phyloP scores from a whole-genome alignment of 768 basidiomycete species.

The Lactarius vividus region DNA sequence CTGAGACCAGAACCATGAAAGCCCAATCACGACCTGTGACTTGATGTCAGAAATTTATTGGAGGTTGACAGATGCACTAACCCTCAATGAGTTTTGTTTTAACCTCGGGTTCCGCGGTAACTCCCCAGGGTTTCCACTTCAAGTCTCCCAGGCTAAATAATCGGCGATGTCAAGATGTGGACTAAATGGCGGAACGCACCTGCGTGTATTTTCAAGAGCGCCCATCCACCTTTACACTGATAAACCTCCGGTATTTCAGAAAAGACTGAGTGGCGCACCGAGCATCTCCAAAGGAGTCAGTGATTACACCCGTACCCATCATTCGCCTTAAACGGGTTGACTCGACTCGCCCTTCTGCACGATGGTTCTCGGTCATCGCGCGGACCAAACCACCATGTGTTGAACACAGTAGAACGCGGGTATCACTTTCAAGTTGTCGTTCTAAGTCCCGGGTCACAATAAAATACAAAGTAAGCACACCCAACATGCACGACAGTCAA shows the following conservation, averaged over 20 bases:
- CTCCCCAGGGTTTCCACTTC: conserved; percentile 84
- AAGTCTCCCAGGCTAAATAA: conserved; percentile 75
- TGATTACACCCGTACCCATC: conserved; percentile 86
- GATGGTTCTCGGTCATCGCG: conserved; percentile 92
- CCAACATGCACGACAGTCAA: conserved; percentile 93
- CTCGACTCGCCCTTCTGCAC: conserved; percentile 89
- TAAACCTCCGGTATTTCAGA: background rate
- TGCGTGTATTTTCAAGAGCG: conserved; percentile 85
- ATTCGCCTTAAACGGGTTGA: conserved; percentile 79
- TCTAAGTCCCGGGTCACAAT: background rate
- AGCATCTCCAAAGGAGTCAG: conserved; percentile 92
- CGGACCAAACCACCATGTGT: conserved; percentile 68
- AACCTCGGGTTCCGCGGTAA: conserved; percentile 92
- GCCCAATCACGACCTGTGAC: conserved; percentile 74
- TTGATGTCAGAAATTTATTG: background rate
- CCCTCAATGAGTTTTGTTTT: conserved; percentile 72
- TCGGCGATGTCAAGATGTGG: conserved; percentile 9
- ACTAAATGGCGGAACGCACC: conserved; percentile 45
- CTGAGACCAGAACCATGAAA: conserved; percentile 85
- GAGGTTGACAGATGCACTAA: conserved; percentile 33
- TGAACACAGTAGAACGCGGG: conserved; percentile 79
- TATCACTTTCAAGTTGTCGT: conserved; percentile 56
- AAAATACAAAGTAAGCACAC: conserved; percentile 41
- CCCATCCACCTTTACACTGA: conserved; percentile 79
- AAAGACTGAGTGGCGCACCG: conserved; percentile 45